phyloP scores from a whole-genome alignment of 306 rosid genomes.

The Malus domestica region DNA sequence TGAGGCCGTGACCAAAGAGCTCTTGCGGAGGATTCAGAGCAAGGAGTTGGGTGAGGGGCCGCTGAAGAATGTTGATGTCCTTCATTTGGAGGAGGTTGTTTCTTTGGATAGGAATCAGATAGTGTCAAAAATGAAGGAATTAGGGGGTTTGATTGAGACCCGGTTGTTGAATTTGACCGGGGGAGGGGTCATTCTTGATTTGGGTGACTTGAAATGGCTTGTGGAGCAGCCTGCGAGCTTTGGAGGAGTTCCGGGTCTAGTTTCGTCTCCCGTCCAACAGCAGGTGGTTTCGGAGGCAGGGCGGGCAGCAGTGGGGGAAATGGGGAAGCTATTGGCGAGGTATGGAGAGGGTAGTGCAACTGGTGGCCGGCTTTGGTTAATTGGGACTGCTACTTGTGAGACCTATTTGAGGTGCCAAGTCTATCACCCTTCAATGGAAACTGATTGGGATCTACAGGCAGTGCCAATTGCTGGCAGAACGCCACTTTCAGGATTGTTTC shows the following conservation, averaged over 20 bases:
- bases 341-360: constrained; percentile 42
- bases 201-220: constrained; percentile 94
- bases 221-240: constrained; percentile 63
- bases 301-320: constrained; percentile 66
- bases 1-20: constrained; percentile 60
- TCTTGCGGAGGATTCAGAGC: constrained; percentile 59
- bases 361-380: constrained; percentile 53
- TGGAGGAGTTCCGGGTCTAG: constrained; percentile 28
- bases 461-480: constrained; percentile 66
- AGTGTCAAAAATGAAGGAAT: constrained; percentile 44
- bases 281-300: constrained; percentile 62
- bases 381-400: constrained; percentile 96
- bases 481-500: constrained; percentile 60
- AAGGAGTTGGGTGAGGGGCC: constrained; percentile 55
- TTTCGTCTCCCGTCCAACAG: constrained; percentile 44
- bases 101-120: constrained; percentile 48
- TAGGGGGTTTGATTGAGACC: constrained; percentile 57
- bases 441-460: constrained; percentile 97
- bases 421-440: constrained; percentile 98
- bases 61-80: constrained; percentile 40
- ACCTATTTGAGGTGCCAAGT: constrained; percentile 97
- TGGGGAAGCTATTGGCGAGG: constrained; percentile 54
- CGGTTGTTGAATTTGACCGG: constrained; percentile 32
- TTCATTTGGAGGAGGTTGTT: constrained; percentile 72
- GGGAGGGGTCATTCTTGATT: constrained; percentile 54